Base-by-base conservation (phyloP, 768 basidiomycete genomes). In the Dictyophora rubrovolvata region DNA sequence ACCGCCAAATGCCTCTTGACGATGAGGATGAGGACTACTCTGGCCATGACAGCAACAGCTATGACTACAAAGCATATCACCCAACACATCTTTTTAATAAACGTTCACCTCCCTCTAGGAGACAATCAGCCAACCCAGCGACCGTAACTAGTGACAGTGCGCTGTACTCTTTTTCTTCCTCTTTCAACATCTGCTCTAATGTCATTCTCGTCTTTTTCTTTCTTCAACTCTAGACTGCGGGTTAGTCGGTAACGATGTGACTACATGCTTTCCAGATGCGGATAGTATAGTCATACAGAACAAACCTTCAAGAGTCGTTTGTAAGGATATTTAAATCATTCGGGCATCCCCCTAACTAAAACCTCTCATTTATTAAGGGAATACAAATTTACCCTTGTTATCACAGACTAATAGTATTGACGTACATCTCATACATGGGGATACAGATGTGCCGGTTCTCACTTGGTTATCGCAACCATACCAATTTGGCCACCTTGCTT, bases 341-440 rank as follows among this genome's bases (percentile, higher is more conserved):
- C 28, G 28, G 7, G 28, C 28, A 28, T 28, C 28, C 28, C 28
- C 4, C 28, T 7, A 28, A 28, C 28, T 28, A 28, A 28, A 28
- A 62, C 55, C 55, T 68, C 54, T 54, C 21, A 51, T 58, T 60
- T 51, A 17, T 34, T 23, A 62, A 89, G 87, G 88, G 88, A 91
- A 92, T 66, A 85, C 82, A 61, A 76, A 77, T 59, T 76, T 82
- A 36, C 87, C 89, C 7, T 76, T 83, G 61, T 74, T 86, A 54
- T 78, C 77, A 37, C 85, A 86, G 71, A 75, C 69, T 34, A 79
- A 83, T 63, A 63, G 68, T 18, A 87, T 93, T 67, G 78, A 93
- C 70, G 74, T 93, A 63, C 91, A 80, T 72, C 85, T 93, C 55
- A 85, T 81, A 70, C 83, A 83, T 60, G 90, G 79, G 23, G 87